phyloP scores from a whole-genome alignment of 805 yeast genomes.

The Nakazawaea ishiwadae region DNA sequence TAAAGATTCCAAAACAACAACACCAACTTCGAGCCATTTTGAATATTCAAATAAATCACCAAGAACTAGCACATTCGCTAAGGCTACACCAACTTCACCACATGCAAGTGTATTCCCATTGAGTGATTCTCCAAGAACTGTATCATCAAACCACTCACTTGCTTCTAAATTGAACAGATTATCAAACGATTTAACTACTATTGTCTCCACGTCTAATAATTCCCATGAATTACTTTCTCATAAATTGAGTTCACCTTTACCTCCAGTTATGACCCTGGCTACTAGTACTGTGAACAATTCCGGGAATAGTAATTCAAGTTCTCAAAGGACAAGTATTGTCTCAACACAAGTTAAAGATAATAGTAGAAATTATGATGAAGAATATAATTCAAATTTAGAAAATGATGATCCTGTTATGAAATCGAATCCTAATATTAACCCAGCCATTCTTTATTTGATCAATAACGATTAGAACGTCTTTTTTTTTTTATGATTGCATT shows the following conservation, averaged over 20 bases:
- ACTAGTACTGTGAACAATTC: conserved; percentile 8
- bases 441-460: conserved; percentile 9
- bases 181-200: conserved; percentile 10
- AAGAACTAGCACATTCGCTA: neutral
- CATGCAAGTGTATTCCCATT: neutral
- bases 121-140: conserved; percentile 7
- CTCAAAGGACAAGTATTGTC: conserved; percentile 10
- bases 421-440: conserved; percentile 3
- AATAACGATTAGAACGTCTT: conserved; percentile 3
- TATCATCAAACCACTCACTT: conserved; percentile 5
- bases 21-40: neutral
- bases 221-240: conserved; percentile 9
- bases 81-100: conserved; percentile 9
- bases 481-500: neutral
- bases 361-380: neutral
- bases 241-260: conserved; percentile 9
- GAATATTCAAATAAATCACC: neutral
- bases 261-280: conserved; percentile 10
- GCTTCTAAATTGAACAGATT: conserved; percentile 10
- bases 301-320: conserved; percentile 10
- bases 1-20: neutral
- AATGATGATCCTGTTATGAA: conserved; percentile 2
- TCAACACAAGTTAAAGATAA: conserved; percentile 7
- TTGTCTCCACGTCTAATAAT: conserved; percentile 9
- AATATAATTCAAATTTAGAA: neutral